Base-by-base conservation (phyloP, 139 green algal species). In the Closterium sp. region DNA sequence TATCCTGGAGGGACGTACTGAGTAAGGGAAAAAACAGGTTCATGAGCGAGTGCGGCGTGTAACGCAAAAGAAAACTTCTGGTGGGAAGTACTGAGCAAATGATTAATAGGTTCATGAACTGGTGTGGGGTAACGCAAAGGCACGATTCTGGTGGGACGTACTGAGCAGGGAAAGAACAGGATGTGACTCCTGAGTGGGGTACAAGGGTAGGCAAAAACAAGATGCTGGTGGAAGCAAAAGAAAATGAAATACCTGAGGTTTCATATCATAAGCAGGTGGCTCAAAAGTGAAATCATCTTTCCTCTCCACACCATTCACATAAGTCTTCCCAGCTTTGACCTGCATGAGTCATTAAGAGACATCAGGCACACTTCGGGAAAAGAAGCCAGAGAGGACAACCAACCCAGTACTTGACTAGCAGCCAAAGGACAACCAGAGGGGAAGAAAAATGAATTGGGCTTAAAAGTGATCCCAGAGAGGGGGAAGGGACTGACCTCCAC, bases 241-340 rank as follows among this genome's bases (percentile, higher is more conserved):
- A 55, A 55, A 6, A 55, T 12, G 36, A 55, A 69, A 43, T 89
- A 92, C 90, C 90, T 38, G 25, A 3, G 91, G 90, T 12, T 33
- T 28, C 89, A 95, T 93, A 33, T 90, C 69, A 85, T 96, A 96
- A 25, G 69, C 86, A 32, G 89, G 91, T 88, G 55, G 83, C 94
- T 99, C 97, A 25, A 96, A 95, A 36, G 98, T 96, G 94, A 97
- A 99, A 0, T 96, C 95, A 96, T 99, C 98, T 1, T 91, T 55
- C 9, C 96, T 94, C 0, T 95, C 8, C 76, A 94, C 28, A 0
- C 96, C 97, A 90, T 99, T 99, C 4, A 99, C 97, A 66, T 96
- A 96, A 28, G 98, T 93, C 84, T 66, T 94, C 7, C 98, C 97
- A 84, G 97, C 91, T 10, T 96, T 95, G 23, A 99, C 97, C 96